A percentile compares a stretch with the other conserved stretches of the same genome.
Conservation (phyloP, 2,329 filamentous ascomycete genomes). For the Cryoendolithus antarcticus region DNA sequence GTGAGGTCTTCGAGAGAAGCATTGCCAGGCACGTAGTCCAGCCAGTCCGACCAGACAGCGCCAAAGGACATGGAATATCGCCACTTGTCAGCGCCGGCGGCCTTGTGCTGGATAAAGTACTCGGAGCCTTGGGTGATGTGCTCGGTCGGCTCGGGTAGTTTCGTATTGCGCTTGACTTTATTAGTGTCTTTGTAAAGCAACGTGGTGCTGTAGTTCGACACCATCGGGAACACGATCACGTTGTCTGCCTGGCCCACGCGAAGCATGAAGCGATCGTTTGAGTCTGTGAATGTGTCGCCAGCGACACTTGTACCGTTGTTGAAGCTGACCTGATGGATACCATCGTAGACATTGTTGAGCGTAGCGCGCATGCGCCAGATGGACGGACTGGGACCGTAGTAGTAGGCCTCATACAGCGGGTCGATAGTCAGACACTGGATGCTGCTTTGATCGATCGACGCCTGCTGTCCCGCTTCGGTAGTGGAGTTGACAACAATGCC, state of each 20-base stretch:
- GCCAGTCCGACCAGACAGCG: slow-evolving; percentile 47
- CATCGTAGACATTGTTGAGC: slow-evolving; percentile 46
- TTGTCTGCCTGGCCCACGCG: slow-evolving; percentile 47
- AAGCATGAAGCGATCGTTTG: slow-evolving; percentile 50
- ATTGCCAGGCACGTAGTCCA: slow-evolving; percentile 41
- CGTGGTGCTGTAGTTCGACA: slow-evolving; percentile 46
- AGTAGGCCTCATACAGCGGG: slow-evolving; percentile 28
- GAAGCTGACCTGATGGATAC: slow-evolving; percentile 47
- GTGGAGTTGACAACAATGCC: slow-evolving; percentile 42
- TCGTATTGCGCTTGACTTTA: slow-evolving; percentile 12
- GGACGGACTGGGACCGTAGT: slow-evolving; percentile 39
- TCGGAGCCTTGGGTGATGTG: slow-evolving; percentile 2
- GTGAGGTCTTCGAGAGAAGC: slow-evolving; percentile 34
- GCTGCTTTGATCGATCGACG: slow-evolving; percentile 32
- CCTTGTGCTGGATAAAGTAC: slow-evolving; percentile 39
- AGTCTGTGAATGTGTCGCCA: slow-evolving; percentile 33
- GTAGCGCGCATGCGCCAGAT: slow-evolving; percentile 42
- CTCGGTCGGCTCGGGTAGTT: slow-evolving; percentile 28
- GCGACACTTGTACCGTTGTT: slow-evolving; percentile 38
- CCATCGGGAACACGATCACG: slow-evolving; percentile 44
- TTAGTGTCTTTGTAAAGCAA: slow-evolving; percentile 31
- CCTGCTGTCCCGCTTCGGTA: slow-evolving; percentile 32
- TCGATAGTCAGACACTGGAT: slow-evolving; percentile 34
- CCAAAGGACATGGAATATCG: slow-evolving; percentile 52
- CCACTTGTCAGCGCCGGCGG: slow-evolving; percentile 49